Percentiles rank a stretch among this genome's conserved stretches.
Evolutionary conservation across 257 asterid species (phyloP).

Genomic region (Paraleonurus japonicus): DNA sequence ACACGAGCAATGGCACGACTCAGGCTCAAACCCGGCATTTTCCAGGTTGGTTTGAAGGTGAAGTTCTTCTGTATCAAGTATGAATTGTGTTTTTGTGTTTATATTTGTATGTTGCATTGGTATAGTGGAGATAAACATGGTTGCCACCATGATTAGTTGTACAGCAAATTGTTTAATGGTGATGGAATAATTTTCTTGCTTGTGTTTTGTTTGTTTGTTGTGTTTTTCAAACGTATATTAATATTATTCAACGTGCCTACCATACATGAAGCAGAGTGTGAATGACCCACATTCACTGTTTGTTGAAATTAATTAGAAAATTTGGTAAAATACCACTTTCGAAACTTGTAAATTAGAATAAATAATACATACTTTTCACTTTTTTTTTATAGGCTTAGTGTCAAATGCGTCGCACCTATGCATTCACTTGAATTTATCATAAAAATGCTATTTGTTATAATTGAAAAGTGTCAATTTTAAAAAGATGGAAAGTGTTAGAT

Average conservation of each 20-base stretch:
- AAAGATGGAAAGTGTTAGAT: no score
- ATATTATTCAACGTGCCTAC: slow-evolving; percentile 40
- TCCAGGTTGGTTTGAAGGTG: slow-evolving; percentile 11
- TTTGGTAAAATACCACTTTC: background rate
- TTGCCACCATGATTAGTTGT: slow-evolving; percentile 21
- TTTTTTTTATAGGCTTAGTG: no score
- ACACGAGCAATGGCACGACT: slow-evolving; percentile 37
- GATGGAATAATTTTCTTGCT: slow-evolving; percentile 34
- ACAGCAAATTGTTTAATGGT: slow-evolving; percentile 15
- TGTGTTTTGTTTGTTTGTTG: slow-evolving; percentile 28
- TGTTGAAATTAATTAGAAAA: slow-evolving; percentile 14
- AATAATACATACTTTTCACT: no score
- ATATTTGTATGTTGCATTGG: background rate
- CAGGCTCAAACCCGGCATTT: slow-evolving; percentile 44
- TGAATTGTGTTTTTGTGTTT: background rate
- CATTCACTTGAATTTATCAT: no score
- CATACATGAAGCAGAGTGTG: slow-evolving; percentile 28
- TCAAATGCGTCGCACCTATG: no score
- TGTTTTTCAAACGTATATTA: slow-evolving; percentile 37
- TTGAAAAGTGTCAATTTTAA: no score
- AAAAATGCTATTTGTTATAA: no score
- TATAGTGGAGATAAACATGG: slow-evolving; percentile 4
- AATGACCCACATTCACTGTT: slow-evolving; percentile 31
- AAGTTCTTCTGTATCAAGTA: background rate
- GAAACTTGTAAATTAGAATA: background rate